Conservation (phyloP, 192 early-diverging fungal species). For the Podila verticillata region DNA sequence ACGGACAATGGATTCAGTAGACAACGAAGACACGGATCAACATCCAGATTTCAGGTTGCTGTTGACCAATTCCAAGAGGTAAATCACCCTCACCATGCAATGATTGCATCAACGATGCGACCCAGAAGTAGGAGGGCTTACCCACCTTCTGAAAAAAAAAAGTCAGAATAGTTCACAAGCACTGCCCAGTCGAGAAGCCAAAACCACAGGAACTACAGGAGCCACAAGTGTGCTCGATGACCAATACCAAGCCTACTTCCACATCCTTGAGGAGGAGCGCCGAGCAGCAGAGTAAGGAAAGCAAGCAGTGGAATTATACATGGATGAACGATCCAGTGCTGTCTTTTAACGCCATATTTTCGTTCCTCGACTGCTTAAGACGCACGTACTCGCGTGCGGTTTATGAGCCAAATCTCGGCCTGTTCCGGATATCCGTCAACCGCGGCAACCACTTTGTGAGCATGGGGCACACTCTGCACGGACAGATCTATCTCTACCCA, state of each 20-base stretch:
- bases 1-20: conserved; percentile 22
- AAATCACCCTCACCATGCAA: not conserved
- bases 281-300: conserved; percentile 33
- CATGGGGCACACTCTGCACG: conserved; percentile 56
- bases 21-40: conserved; percentile 43
- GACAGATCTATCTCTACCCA: conserved; percentile 49
- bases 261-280: conserved; percentile 33
- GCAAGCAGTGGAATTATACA: not conserved
- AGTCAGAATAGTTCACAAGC: conserved; percentile 9
- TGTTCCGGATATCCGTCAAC: conserved; percentile 38
- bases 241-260: conserved; percentile 30
- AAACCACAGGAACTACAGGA: not conserved
- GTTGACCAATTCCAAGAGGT: conserved; percentile 28
- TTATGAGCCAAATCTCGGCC: conserved; percentile 15
- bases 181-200: conserved; percentile 27
- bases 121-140: not conserved
- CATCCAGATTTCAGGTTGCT: conserved; percentile 42
- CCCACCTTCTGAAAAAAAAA: not conserved
- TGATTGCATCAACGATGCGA: not conserved
- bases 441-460: conserved; percentile 54
- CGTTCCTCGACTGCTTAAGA: not conserved
- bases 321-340: not conserved
- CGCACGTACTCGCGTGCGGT: conserved; percentile 30
- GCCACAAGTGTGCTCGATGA: conserved; percentile 7
- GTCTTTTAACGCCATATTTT: not conserved